Base-by-base conservation (phyloP, 192 early-diverging fungal species). In the Backusella australiensis region DNA sequence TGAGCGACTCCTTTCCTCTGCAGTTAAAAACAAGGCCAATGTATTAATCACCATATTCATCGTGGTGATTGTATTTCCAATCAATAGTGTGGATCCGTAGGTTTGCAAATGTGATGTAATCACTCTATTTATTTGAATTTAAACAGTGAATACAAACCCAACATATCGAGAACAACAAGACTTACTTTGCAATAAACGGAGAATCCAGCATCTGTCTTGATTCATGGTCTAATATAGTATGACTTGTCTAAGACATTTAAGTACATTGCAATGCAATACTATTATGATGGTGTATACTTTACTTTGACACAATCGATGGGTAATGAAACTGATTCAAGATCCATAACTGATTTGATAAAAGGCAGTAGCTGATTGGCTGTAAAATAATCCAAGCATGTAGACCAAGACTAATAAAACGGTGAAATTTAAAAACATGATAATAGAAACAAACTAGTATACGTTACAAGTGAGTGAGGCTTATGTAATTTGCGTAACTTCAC, bases 31-130 rank as follows among this genome's bases (percentile, higher is more conserved):
- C 4, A 88, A 39, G 9, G 86, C 86, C 17, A 88, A 56, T 8
- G 86, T 88, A 39, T 88, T 88, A 72, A 88, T 88, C 56, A 86
- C 86, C 82, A 84, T 88, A 66, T 88, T 88, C 86, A 88, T 88
- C 32, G 78, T 83, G 14, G 84, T 86, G 4, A 88, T 78, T 15
- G 84, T 88, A 35, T 83, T 84, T 34, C 86, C 86, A 2, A 88
- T 75, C 21, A 88, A 75, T 6, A 88, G 72, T 0, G 86, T 86
- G 0, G 85, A 88, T 14, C 84, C 85, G 52, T 83, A 78, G 0
- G 86, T 86, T 67, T 86, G 86, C 6, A 88, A 74, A 67, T 88
- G 86, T 0, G 86, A 85, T 17, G 86, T 88, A 52, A 88, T 85
- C 41, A 85, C 79, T 34, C 85, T 83, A 71, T 73, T 29, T 41